Conservation (phyloP, 371 early-diverging fungal species). For the Mortierella sp. region DNA sequence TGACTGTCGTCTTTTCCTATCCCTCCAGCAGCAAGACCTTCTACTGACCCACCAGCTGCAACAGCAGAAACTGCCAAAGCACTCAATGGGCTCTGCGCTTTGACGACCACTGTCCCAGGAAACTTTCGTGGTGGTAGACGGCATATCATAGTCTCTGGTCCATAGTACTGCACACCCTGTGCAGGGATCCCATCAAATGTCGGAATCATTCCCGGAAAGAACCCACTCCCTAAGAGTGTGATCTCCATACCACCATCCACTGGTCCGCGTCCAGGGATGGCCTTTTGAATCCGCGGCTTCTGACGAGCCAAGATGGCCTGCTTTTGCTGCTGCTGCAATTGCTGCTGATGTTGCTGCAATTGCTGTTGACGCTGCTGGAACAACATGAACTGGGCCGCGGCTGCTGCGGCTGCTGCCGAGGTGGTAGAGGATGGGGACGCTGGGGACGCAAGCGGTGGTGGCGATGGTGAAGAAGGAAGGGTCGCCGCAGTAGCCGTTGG, state of each 20-base stretch:
- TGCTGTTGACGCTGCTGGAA: conserved; percentile 44
- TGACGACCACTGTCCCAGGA: conserved; percentile 81
- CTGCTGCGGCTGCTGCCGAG: conserved; percentile 29
- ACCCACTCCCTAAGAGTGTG: conserved; percentile 80
- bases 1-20: conserved; percentile 14
- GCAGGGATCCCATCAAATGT: conserved; percentile 82
- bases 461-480: conserved; percentile 19
- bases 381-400: conserved; percentile 35
- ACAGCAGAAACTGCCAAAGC: conserved; percentile 54
- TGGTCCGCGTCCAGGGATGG: conserved; percentile 81
- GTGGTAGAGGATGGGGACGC: conserved; percentile 5
- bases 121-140: conserved; percentile 76
- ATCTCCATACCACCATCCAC: conserved; percentile 82
- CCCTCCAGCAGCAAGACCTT: neutral
- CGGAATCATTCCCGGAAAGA: conserved; percentile 74
- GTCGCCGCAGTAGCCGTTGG: neutral
- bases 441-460: conserved; percentile 14
- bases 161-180: conserved; percentile 72
- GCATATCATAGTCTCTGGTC: conserved; percentile 79
- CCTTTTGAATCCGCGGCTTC: conserved; percentile 60
- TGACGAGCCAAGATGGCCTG: conserved; percentile 50
- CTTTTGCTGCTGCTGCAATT: conserved; percentile 47
- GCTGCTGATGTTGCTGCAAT: conserved; percentile 43
- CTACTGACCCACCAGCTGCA: conserved; percentile 15
- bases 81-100: conserved; percentile 52